phyloP scores from a whole-genome alignment of 768 basidiomycete genomes.

The Scleroderma citrinum region DNA sequence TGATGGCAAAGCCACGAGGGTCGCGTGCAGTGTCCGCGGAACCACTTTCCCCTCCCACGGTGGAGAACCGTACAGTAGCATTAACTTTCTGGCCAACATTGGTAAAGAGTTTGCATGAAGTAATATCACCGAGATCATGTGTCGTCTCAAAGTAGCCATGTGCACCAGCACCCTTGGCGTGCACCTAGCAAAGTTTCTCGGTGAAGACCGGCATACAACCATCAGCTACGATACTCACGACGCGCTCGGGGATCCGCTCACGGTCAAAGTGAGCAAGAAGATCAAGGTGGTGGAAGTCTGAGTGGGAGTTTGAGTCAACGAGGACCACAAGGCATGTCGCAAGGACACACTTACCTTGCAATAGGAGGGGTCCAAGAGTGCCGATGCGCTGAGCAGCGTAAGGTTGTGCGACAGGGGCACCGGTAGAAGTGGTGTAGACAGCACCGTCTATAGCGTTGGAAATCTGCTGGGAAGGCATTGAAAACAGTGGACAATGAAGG shows the following conservation, averaged over 20 bases:
- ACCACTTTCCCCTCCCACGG: conserved; percentile 84
- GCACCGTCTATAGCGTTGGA: conserved; percentile 49
- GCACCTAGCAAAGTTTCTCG: conserved; percentile 51
- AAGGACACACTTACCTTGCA: conserved; percentile 56
- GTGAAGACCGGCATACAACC: neutral
- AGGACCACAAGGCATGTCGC: neutral
- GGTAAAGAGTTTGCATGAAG: conserved; percentile 62
- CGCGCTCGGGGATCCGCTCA: conserved; percentile 94
- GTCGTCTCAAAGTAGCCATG: conserved; percentile 93
- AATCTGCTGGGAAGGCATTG: conserved; percentile 66
- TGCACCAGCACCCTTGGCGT: conserved; percentile 89
- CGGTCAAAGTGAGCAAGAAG: conserved; percentile 89
- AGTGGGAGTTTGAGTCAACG: conserved; percentile 10
- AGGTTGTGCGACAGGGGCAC: conserved; percentile 68
- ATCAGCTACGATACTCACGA: conserved; percentile 41
- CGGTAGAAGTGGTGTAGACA: conserved; percentile 81
- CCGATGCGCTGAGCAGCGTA: conserved; percentile 79
- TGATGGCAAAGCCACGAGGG: conserved; percentile 87
- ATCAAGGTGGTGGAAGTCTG: conserved; percentile 88
- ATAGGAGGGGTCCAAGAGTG: conserved; percentile 70
- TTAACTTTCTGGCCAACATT: conserved; percentile 63
- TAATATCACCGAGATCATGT: conserved; percentile 77
- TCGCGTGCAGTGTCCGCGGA: conserved; percentile 92
- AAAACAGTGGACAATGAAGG: conserved; percentile 2
- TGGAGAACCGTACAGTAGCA: conserved; percentile 84